A percentile compares a stretch with the other conserved stretches of the same genome.
Conservation (phyloP, 2,329 filamentous ascomycete genomes). For the Cladophialophora bantiana region DNA sequence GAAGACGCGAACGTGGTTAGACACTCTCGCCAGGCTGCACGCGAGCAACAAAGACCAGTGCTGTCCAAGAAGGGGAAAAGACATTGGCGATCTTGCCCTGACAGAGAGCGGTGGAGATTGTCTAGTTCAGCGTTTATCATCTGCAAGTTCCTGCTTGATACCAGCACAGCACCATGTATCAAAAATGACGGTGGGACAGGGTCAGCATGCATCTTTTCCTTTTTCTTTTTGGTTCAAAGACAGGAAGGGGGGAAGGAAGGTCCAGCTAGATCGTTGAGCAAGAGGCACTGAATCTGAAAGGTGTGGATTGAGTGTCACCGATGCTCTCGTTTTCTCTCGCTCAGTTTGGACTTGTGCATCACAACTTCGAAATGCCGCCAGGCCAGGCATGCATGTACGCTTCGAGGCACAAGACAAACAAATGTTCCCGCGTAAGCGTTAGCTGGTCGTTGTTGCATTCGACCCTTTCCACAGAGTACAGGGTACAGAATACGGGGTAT, state of each 20-base stretch:
- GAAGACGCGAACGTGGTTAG: no score
- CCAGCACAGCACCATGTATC: slow-evolving; percentile 2
- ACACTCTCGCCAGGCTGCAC: background rate
- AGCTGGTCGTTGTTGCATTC: no score
- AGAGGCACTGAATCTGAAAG: background rate
- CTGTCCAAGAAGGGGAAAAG: background rate
- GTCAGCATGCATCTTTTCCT: background rate
- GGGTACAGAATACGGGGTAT: no score
- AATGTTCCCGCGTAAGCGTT: no score
- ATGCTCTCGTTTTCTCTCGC: no score
- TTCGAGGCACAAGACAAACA: no score
- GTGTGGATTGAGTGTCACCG: no score
- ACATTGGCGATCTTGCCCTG: background rate
- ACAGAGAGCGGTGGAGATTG: background rate
- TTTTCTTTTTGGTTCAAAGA: background rate
- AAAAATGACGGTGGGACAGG: background rate
- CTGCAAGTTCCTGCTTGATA: background rate
- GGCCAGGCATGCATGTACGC: no score
- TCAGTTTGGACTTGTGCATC: no score
- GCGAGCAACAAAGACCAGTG: background rate
- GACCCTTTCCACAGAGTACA: no score
- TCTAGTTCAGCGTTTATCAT: background rate
- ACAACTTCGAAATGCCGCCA: no score
- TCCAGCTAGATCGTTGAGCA: background rate
- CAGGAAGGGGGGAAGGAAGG: background rate